Conservation (phyloP, 768 basidiomycete genomes). For the Russula earlei region DNA sequence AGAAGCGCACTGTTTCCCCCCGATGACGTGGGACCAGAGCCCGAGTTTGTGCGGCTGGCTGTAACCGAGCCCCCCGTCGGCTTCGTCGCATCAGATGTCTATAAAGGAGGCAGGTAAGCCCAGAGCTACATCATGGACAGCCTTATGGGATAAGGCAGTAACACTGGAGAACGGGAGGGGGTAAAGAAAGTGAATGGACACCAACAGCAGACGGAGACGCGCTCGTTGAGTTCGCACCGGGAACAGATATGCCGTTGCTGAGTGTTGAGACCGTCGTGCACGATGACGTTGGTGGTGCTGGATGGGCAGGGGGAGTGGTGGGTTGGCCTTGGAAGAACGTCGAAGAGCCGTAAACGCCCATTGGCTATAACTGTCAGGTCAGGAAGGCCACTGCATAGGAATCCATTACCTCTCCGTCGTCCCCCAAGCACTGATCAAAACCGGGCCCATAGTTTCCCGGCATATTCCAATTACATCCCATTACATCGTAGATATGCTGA, state of each 20-base stretch:
- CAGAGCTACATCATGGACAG: no score
- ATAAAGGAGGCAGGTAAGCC: neutral
- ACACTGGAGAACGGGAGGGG: neutral
- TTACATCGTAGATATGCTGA: neutral
- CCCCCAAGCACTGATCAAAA: neutral
- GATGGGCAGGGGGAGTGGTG: neutral
- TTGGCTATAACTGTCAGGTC: neutral
- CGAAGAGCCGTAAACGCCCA: neutral
- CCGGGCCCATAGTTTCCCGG: neutral
- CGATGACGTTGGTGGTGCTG: neutral
- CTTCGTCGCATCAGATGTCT: neutral
- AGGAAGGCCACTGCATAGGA: neutral
- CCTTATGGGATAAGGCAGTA: no score
- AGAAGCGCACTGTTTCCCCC: neutral
- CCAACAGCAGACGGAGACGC: neutral
- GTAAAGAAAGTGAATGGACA: neutral
- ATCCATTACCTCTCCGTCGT: neutral
- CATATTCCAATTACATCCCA: neutral
- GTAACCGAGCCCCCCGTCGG: no score
- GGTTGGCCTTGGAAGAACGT: neutral
- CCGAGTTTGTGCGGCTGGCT: no score
- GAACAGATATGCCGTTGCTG: neutral
- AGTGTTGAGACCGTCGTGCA: neutral
- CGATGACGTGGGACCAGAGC: no score
- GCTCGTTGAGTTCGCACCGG: neutral